Base-by-base conservation (phyloP, 352 stramenopile genomes). In the Pythium guiyangense region DNA sequence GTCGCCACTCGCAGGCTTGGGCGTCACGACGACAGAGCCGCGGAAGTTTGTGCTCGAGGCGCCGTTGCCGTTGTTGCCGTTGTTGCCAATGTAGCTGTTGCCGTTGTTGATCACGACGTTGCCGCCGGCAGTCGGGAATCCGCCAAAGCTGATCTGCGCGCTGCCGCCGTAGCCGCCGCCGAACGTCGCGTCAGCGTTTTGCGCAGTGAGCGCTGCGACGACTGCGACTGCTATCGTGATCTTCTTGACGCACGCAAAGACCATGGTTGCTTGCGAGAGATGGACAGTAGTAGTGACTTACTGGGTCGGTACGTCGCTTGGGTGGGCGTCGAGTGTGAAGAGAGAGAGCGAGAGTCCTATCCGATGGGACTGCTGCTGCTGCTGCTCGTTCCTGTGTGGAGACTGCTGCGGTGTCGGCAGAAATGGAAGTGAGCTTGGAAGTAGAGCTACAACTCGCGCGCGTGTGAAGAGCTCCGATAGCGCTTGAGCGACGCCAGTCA, bases 221-320 rank as follows among this genome's bases (percentile, higher is more conserved):
- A 64, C 52, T n/a, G 58, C 58, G 39, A 64, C 34, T 22, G 58
- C 58, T 43, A 64, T 27, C 6, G 58, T 26, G 43, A 59, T 53
- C 45, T 64, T 64, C 51, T 64, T 64, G 58, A 46, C 39, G 35
- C 58, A 59, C 9, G 40, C 50, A 48, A 64, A 55, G 44, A 64
- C 58, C 58, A 64, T 64, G 22, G 42, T 31, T 48, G 34, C 3
- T 34, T 53, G 27, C 17, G 14, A 27, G 26, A 6, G 22, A 22
- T 22, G 22, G 22, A 22, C 22, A 22, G 22, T 18, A 29, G 12
- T 49, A 17, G 37, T 48, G 22, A 14, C 8, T 22, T 10, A 12
- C 11, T 26, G 35, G 22, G n/a, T 26, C 10, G 9, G 27, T 25
- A 43, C 39, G 52, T 39, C 35, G 52, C 51, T 57, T 17, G 47